phyloP scores from a whole-genome alignment of 164 flowering plant genomes.

The Piper longum region DNA sequence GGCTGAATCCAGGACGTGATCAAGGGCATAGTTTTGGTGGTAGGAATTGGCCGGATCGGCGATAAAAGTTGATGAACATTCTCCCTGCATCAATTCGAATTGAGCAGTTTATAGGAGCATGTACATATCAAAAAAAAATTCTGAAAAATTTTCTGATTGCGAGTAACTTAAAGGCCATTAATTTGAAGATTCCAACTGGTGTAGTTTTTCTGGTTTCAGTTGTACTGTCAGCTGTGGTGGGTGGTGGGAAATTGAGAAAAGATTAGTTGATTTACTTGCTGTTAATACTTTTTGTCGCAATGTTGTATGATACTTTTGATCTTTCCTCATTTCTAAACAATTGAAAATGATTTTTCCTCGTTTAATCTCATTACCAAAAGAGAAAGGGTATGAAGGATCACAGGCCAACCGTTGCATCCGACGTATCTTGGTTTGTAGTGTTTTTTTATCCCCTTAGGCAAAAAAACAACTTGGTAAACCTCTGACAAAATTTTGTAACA shows the following conservation, averaged over 20 bases:
- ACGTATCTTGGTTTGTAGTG: too few relatives aligned
- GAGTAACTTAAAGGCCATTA: not conserved
- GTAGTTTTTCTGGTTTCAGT: not conserved
- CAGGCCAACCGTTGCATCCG: too few relatives aligned
- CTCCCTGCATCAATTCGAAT: not conserved
- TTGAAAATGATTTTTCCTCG: too few relatives aligned
- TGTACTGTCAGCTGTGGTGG: not conserved
- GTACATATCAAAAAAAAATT: not conserved
- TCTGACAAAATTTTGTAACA: not conserved
- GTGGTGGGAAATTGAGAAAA: too few relatives aligned
- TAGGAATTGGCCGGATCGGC: constrained; percentile 3
- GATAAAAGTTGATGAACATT: not conserved
- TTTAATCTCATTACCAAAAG: too few relatives aligned
- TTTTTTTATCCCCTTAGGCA: too few relatives aligned
- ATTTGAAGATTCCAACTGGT: not conserved
- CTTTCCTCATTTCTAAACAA: too few relatives aligned
- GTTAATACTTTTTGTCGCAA: too few relatives aligned
- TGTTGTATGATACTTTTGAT: too few relatives aligned
- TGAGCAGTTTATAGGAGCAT: not conserved
- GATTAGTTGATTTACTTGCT: too few relatives aligned
- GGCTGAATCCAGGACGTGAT: not conserved
- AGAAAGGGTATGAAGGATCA: too few relatives aligned
- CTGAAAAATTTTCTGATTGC: not conserved
- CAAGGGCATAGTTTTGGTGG: not conserved
- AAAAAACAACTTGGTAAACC: too few relatives aligned